Evolutionary conservation across 1,284 basidiomycete genomes (phyloP).

Genomic region (Ceratobasidium sp.): DNA sequence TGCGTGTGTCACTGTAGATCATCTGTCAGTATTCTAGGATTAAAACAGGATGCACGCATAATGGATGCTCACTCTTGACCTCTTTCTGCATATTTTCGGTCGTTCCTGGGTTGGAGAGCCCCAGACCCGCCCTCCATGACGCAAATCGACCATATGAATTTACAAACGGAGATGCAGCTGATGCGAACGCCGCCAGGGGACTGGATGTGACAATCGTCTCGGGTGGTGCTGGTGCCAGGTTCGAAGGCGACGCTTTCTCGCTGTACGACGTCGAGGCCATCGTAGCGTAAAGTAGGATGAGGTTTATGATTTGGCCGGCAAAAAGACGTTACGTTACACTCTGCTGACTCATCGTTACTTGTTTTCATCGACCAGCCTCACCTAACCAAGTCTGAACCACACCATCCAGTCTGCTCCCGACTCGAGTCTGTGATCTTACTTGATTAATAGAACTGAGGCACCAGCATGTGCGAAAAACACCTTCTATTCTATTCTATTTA

Average conservation of each 20-base stretch:
- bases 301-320: slow-evolving; percentile 32
- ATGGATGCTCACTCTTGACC: slow-evolving; percentile 71
- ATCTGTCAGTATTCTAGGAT: neutral
- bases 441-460: too few relatives aligned
- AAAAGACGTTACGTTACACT: slow-evolving; percentile 34
- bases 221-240: neutral
- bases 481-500: too few relatives aligned
- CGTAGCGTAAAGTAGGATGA: neutral
- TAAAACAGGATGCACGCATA: neutral
- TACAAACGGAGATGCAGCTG: slow-evolving; percentile 62
- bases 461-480: too few relatives aligned
- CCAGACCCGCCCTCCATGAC: slow-evolving; percentile 79
- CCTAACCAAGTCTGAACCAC: too few relatives aligned
- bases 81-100: slow-evolving; percentile 92
- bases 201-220: slow-evolving; percentile 19
- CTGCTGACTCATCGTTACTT: neutral
- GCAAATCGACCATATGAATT: slow-evolving; percentile 75
- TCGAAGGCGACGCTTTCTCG: slow-evolving; percentile 9
- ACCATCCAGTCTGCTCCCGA: too few relatives aligned
- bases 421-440: too few relatives aligned
- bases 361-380: too few relatives aligned
- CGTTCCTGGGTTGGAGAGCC: slow-evolving; percentile 86
- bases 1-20: slow-evolving; percentile 77
- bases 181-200: slow-evolving; percentile 47
- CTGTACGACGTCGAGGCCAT: slow-evolving; percentile 27